Evolutionary conservation across 768 basidiomycete species (phyloP).

Genomic region (Mycena floridula): DNA sequence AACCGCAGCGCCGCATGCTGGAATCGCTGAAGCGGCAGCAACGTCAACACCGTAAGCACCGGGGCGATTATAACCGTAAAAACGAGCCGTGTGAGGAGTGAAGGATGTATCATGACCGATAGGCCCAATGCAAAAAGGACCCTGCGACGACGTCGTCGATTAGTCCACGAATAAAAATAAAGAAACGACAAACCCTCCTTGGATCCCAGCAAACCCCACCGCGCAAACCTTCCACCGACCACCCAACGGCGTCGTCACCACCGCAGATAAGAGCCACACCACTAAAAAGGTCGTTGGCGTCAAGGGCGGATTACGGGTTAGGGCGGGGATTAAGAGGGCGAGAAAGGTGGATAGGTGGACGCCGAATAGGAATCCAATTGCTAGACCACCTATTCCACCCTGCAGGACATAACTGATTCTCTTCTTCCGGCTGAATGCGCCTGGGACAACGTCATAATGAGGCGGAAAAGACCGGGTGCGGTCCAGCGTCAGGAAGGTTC

Average conservation of each 20-base stretch:
- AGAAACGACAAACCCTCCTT: constrained; percentile 43
- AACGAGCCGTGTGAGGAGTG: constrained; percentile 41
- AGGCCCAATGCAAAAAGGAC: constrained; percentile 41
- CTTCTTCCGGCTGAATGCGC: constrained; percentile 26
- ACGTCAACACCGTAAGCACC: constrained; percentile 30
- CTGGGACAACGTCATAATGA: constrained; percentile 25
- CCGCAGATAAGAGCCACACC: constrained; percentile 50
- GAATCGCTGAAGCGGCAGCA: constrained; percentile 39
- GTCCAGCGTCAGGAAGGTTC: constrained; percentile 67
- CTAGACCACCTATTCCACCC: constrained; percentile 60
- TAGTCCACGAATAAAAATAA: constrained; percentile 1
- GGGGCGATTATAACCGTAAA: constrained; percentile 30
- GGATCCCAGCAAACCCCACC: constrained; percentile 38
- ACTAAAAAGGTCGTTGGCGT: constrained; percentile 48
- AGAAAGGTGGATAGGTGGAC: constrained; percentile 60
- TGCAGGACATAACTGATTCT: constrained; percentile 37
- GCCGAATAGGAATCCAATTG: constrained; percentile 53
- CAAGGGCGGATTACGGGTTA: constrained; percentile 37
- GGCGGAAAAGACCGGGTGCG: constrained; percentile 59
- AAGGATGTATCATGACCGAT: constrained; percentile 49
- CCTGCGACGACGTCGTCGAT: constrained; percentile 19
- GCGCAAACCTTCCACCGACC: constrained; percentile 52
- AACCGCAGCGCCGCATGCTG: constrained; percentile 46
- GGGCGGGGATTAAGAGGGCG: constrained; percentile 47
- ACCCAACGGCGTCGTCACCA: constrained; percentile 40